phyloP scores from a whole-genome alignment of 306 rosid species.

The Cucurbita ficifolia region DNA sequence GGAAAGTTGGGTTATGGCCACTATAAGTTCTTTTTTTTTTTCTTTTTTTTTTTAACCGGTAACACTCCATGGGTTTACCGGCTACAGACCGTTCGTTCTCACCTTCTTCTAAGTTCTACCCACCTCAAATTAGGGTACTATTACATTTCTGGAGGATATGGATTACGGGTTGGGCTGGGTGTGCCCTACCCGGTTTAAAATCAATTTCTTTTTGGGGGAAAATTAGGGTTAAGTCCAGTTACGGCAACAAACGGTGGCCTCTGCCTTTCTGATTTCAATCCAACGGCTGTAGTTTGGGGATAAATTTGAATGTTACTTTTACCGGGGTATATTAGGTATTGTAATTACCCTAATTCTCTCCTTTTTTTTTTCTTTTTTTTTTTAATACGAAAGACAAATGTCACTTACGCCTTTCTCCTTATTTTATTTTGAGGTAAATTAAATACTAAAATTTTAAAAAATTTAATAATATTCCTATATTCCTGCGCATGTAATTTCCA shows the following conservation, averaged over 20 bases:
- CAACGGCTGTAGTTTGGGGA: not conserved
- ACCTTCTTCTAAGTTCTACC: not conserved
- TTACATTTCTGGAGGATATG: not conserved
- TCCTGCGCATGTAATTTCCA: too few relatives aligned
- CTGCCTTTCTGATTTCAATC: not conserved
- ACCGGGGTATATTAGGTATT: too few relatives aligned
- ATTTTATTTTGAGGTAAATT: too few relatives aligned
- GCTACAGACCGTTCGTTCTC: constrained; percentile 25
- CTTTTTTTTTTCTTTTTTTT: too few relatives aligned
- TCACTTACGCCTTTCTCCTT: too few relatives aligned
- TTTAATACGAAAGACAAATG: too few relatives aligned
- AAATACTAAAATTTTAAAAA: too few relatives aligned
- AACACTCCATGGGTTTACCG: constrained; percentile 23
- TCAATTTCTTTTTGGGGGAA: not conserved
- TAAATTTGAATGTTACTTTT: not conserved
- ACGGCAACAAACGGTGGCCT: not conserved
- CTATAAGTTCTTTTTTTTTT: not conserved
- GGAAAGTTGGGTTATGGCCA: constrained; percentile 8
- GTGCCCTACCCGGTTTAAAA: not conserved
- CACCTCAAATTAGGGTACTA: constrained; percentile 20
- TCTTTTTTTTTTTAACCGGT: constrained; percentile 23
- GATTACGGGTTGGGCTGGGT: not conserved
- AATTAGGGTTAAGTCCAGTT: constrained; percentile 1
- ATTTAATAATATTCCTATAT: too few relatives aligned
- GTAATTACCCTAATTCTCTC: too few relatives aligned